Conservation (phyloP, 306 rosid species). For the Trifolium pratense region DNA sequence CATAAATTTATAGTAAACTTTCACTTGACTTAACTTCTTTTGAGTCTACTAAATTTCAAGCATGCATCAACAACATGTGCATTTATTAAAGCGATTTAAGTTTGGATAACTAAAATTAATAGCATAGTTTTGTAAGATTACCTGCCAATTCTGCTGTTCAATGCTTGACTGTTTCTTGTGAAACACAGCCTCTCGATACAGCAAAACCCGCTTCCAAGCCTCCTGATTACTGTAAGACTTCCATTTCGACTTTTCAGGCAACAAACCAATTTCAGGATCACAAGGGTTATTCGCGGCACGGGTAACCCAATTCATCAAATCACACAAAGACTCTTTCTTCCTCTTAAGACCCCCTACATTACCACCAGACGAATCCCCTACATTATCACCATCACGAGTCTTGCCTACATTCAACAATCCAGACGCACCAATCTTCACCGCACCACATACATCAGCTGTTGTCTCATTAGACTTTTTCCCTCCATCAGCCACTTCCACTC, state of each 20-base stretch:
- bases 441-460: slow-evolving; percentile 16
- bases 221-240: slow-evolving; percentile 51
- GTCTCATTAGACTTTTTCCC: slow-evolving; percentile 13
- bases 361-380: slow-evolving; percentile 34
- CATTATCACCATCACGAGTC: slow-evolving; percentile 10
- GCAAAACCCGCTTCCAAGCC: slow-evolving; percentile 70
- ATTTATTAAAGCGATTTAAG: slow-evolving; percentile 21
- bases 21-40: slow-evolving; percentile 3
- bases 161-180: slow-evolving; percentile 50
- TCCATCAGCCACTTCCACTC: slow-evolving; percentile 1
- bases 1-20: background rate
- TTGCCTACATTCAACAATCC: slow-evolving; percentile 33
- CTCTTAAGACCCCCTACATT: slow-evolving; percentile 41
- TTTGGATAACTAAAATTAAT: background rate
- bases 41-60: slow-evolving; percentile 11
- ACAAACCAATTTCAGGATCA: slow-evolving; percentile 57
- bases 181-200: slow-evolving; percentile 62
- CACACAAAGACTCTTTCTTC: slow-evolving; percentile 50
- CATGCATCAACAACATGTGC: slow-evolving; percentile 6
- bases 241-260: slow-evolving; percentile 71
- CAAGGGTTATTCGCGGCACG: slow-evolving; percentile 63
- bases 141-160: slow-evolving; percentile 66
- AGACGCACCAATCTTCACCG: slow-evolving; percentile 36
- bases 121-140: slow-evolving; percentile 36
- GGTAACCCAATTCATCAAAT: slow-evolving; percentile 62